Evolutionary conservation across 2,329 filamentous ascomycete species (phyloP).

Genomic region (Sclerotinia sclerotiorum): DNA sequence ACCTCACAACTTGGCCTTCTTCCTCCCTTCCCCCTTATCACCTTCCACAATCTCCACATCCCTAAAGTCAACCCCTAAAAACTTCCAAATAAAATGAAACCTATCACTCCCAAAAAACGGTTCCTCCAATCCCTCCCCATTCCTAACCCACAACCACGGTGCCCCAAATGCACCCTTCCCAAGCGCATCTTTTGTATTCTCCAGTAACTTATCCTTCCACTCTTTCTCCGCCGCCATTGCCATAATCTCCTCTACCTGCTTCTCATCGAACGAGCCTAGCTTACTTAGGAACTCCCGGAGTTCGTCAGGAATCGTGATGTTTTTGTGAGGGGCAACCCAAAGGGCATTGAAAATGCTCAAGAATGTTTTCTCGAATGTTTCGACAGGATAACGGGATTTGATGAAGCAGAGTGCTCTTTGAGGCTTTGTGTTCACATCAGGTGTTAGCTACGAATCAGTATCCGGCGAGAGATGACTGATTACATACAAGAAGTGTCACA

Average conservation of each 20-base stretch:
- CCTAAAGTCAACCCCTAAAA: conserved; percentile 59
- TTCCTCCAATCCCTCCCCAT: conserved; percentile 57
- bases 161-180: conserved; percentile 71
- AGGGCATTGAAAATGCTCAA: conserved; percentile 58
- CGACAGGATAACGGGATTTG: conserved; percentile 54
- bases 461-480: background rate
- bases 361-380: conserved; percentile 54
- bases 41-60: conserved; percentile 50
- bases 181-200: conserved; percentile 60
- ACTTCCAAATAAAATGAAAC: conserved; percentile 68
- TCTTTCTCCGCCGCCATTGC: conserved; percentile 50
- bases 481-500: conserved; percentile 49
- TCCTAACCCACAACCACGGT: conserved; percentile 71
- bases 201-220: conserved; percentile 54
- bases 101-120: conserved; percentile 78
- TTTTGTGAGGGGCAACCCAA: conserved; percentile 59
- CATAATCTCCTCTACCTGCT: conserved; percentile 58
- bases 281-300: conserved; percentile 47
- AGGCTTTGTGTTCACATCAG: conserved; percentile 47
- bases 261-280: conserved; percentile 46
- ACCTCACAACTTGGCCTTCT: conserved; percentile 24
- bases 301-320: conserved; percentile 59
- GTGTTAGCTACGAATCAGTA: background rate
- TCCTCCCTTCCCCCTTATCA: conserved; percentile 26
- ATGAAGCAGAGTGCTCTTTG: conserved; percentile 67